Conservation (phyloP, 768 basidiomycete species). For the Pleurotus giganteus region DNA sequence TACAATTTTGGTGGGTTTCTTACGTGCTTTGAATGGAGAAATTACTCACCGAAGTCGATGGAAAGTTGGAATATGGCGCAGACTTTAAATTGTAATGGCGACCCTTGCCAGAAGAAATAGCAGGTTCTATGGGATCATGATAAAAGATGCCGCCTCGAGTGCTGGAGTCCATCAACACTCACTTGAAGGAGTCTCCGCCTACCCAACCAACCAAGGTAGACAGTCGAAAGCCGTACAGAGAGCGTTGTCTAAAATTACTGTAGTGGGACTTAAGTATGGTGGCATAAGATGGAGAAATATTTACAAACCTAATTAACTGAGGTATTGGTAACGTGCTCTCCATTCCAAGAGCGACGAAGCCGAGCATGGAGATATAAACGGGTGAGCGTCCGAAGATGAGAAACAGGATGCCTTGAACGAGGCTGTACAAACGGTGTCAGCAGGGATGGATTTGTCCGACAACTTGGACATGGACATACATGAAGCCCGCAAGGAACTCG, state of each 20-base stretch:
- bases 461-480: constrained; percentile 41
- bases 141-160: not conserved
- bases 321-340: constrained; percentile 88
- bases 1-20: constrained; percentile 11
- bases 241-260: constrained; percentile 78
- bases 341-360: constrained; percentile 76
- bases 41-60: constrained; percentile 64
- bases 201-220: constrained; percentile 83
- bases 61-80: constrained; percentile 85
- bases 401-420: constrained; percentile 71
- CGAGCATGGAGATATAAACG: constrained; percentile 59
- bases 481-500: constrained; percentile 77
- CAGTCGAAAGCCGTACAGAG: constrained; percentile 81
- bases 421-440: constrained; percentile 33
- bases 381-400: constrained; percentile 69
- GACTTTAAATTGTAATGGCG: constrained; percentile 78
- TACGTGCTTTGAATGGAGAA: constrained; percentile 1
- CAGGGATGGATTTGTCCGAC: not conserved
- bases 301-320: constrained; percentile 68
- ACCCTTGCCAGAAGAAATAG: constrained; percentile 75
- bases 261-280: constrained; percentile 8
- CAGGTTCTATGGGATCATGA: constrained; percentile 46
- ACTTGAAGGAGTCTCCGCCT: constrained; percentile 88
- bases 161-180: constrained; percentile 18
- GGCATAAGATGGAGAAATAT: constrained; percentile 2